Evolutionary conservation across 139 green algal species (phyloP).

Genomic region (Tetradesmus lagerheimii): DNA sequence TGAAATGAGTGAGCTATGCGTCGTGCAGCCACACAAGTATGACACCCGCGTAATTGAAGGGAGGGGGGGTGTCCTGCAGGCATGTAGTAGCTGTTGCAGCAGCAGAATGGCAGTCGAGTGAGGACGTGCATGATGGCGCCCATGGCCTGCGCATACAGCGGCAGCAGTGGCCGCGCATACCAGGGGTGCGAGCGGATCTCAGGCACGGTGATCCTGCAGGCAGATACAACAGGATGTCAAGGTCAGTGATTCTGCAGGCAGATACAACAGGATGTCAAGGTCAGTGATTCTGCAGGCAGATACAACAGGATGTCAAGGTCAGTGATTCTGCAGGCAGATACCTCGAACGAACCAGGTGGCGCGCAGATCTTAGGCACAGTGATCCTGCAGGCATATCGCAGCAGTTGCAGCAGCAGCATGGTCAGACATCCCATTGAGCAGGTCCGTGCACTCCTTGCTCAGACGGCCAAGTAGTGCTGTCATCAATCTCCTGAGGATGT

Average conservation of each 20-base stretch:
- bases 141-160: slow-evolving; percentile 3
- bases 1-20: not conserved
- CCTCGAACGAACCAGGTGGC: slow-evolving; percentile 83
- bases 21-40: no score
- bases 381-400: slow-evolving; percentile 58
- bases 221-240: not conserved
- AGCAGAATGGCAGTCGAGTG: no score
- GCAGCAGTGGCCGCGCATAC: slow-evolving; percentile 53
- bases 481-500: no score
- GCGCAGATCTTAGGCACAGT: slow-evolving; percentile 71
- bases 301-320: no score
- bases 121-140: not conserved
- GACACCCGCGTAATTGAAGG: no score
- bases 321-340: no score
- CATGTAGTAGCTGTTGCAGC: not conserved
- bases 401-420: not conserved
- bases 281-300: no score
- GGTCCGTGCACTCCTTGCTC: slow-evolving; percentile 69
- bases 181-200: slow-evolving; percentile 81
- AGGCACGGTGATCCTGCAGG: slow-evolving; percentile 70
- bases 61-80: no score
- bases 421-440: slow-evolving; percentile 76
- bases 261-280: not conserved
- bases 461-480: no score
- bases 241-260: not conserved